Percentiles rank a stretch among this genome's conserved stretches.
These are phyloP conservation scores for Penicillium paxilli DNA, from an alignment of 495 filamentous ascomycete species.

Conservation along the genomic window DNA sequence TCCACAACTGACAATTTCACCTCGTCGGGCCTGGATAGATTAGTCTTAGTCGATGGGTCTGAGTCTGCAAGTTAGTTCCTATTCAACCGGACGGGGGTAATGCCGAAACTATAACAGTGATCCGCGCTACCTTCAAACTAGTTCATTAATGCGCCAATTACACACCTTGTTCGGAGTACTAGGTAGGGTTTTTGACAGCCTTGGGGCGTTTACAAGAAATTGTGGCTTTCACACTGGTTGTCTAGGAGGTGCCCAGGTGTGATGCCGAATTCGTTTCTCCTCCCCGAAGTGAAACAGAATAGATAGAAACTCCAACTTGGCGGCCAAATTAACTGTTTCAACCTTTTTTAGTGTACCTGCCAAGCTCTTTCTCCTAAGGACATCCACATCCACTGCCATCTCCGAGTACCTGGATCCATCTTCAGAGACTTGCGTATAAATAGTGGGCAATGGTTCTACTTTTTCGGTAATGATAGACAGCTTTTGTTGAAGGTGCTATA, in stretches of 20 bases:
- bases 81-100: neutral
- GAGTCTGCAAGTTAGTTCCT: too few species aligned
- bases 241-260: too few species aligned
- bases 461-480: neutral
- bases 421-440: neutral
- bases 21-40: neutral
- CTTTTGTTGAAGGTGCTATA: neutral
- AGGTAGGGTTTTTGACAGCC: neutral
- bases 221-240: too few species aligned
- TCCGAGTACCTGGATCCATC: neutral
- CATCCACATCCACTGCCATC: too few species aligned
- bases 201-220: too few species aligned
- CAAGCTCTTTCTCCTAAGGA: too few species aligned
- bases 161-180: neutral
- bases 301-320: neutral
- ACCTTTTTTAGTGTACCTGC: neutral
- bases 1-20: neutral
- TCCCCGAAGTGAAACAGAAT: slow-evolving; percentile 11
- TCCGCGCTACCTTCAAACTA: neutral
- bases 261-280: too few species aligned
- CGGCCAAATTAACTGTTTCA: neutral
- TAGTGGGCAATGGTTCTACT: neutral
- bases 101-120: neutral
- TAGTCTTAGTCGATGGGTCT: neutral
- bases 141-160: slow-evolving; percentile 18